phyloP scores from a whole-genome alignment of 768 basidiomycete species.

The Leucosporidium scottii region DNA sequence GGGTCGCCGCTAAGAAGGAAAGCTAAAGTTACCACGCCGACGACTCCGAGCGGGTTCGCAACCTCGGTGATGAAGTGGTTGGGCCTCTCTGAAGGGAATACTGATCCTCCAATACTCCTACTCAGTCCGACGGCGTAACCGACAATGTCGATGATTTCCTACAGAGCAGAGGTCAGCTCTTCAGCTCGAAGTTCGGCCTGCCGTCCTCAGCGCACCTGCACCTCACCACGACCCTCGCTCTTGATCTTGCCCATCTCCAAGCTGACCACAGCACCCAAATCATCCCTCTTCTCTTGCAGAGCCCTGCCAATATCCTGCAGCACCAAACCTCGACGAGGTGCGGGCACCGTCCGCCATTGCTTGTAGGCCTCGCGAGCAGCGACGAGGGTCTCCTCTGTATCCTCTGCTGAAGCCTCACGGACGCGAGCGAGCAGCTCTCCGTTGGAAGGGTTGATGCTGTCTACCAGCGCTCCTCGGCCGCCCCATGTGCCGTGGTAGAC shows the following conservation, averaged over 20 bases:
- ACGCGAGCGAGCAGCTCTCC: constrained; percentile 64
- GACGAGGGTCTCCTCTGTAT: constrained; percentile 61
- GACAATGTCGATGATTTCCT: constrained; percentile 35
- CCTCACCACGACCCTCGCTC: constrained; percentile 85
- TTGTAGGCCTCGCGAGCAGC: constrained; percentile 67
- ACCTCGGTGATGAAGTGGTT: constrained; percentile 49
- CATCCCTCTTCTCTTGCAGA: constrained; percentile 6
- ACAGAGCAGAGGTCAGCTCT: constrained; percentile 1
- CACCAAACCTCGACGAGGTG: constrained; percentile 48
- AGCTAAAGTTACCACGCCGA: constrained; percentile 41
- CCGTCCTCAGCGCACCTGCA: constrained; percentile 44
- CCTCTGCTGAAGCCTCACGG: constrained; percentile 59
- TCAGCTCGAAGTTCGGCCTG: no score
- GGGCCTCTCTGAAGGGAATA: constrained; percentile 20
- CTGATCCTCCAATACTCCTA: constrained; percentile 26
- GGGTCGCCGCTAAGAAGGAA: no score
- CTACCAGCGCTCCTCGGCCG: constrained; percentile 61
- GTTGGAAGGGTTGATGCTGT: constrained; percentile 75
- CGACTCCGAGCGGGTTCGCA: constrained; percentile 75
- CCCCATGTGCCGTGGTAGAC: constrained; percentile 76
- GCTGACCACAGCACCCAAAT: constrained; percentile 70
- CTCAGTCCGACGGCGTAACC: constrained; percentile 28
- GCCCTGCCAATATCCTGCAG: neutral
- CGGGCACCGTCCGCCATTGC: constrained; percentile 67
- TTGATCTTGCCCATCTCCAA: constrained; percentile 69